phyloP scores from a whole-genome alignment of 2,329 filamentous ascomycete species.

The Alternaria solani region DNA sequence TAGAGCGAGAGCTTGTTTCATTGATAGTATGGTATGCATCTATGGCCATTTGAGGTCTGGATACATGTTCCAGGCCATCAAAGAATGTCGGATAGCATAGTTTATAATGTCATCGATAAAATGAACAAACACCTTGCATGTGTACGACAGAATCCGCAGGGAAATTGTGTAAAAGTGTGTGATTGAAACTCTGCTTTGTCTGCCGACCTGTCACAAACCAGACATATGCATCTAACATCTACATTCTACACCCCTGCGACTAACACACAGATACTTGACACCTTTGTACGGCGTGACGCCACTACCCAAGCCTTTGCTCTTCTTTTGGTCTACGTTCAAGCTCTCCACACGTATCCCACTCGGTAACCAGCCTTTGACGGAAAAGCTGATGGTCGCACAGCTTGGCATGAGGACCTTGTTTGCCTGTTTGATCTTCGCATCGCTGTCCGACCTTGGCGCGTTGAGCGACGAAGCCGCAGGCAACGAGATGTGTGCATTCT shows the following conservation, averaged over 20 bases:
- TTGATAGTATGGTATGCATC: neutral
- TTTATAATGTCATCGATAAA: slow-evolving; percentile 1
- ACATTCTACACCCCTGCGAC: slow-evolving; percentile 62
- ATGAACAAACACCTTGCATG: neutral
- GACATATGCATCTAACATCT: slow-evolving; percentile 29
- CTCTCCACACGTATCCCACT: slow-evolving; percentile 71
- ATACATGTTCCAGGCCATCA: neutral
- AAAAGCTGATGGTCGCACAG: slow-evolving; percentile 57
- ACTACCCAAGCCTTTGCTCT: slow-evolving; percentile 84
- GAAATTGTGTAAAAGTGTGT: neutral
- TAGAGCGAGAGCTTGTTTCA: neutral
- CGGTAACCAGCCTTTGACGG: slow-evolving; percentile 69
- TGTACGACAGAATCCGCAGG: neutral
- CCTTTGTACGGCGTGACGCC: slow-evolving; percentile 95
- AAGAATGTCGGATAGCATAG: neutral
- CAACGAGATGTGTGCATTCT: slow-evolving; percentile 22
- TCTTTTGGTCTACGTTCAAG: slow-evolving; percentile 72
- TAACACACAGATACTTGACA: slow-evolving; percentile 91
- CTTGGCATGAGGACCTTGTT: slow-evolving; percentile 59
- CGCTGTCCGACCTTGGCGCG: slow-evolving; percentile 42
- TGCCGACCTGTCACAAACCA: neutral
- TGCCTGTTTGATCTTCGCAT: slow-evolving; percentile 67
- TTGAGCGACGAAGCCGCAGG: slow-evolving; percentile 6
- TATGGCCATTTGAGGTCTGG: neutral
- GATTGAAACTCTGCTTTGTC: neutral